These are phyloP conservation scores for Fusarium musae DNA, from an alignment of 2,329 filamentous ascomycete genomes.

Conservation along the genomic window DNA sequence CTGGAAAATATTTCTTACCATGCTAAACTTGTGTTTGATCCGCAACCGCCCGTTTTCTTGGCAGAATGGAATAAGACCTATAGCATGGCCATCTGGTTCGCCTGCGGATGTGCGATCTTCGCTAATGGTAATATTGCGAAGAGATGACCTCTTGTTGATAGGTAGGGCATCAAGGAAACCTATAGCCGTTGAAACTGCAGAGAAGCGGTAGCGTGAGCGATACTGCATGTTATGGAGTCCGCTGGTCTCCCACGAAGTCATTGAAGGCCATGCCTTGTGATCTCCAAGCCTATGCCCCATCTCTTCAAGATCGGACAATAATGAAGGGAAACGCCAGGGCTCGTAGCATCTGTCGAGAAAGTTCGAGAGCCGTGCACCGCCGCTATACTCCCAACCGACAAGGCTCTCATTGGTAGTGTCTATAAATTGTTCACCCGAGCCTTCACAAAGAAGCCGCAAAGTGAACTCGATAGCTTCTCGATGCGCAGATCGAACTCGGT, in stretches of 20 bases:
- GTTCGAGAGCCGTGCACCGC: background rate
- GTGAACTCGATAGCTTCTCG: background rate
- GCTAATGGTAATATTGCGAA: background rate
- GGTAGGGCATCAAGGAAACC: background rate
- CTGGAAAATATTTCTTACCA: background rate
- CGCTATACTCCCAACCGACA: background rate
- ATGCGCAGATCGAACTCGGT: background rate
- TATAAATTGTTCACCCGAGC: background rate
- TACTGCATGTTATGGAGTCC: background rate
- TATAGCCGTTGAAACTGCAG: background rate
- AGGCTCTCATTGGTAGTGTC: rapidly evolving
- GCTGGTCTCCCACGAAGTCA: too few relatives aligned
- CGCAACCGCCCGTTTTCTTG: background rate
- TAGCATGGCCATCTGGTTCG: background rate
- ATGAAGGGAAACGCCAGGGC: background rate
- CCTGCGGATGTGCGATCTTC: background rate
- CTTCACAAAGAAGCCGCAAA: background rate
- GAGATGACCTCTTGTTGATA: background rate
- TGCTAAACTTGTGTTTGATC: background rate
- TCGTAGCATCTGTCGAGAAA: background rate
- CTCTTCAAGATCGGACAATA: background rate
- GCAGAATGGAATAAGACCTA: background rate
- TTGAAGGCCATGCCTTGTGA: too few relatives aligned
- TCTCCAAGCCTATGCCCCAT: background rate
- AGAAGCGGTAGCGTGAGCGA: background rate